Conservation (phyloP, 345 rosid species). For the Rhodamnia rubescens region DNA sequence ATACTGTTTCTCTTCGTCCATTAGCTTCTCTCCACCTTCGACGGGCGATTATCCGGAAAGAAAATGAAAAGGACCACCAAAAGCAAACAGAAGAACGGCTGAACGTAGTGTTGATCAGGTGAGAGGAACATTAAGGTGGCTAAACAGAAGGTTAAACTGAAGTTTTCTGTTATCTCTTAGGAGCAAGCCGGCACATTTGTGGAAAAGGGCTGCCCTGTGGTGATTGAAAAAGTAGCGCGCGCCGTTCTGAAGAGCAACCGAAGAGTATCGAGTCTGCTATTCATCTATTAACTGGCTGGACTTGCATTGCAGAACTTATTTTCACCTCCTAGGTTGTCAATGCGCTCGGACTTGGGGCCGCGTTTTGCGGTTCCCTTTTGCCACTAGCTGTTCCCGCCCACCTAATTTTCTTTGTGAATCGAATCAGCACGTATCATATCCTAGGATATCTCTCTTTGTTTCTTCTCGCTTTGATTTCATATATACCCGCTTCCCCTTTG, state of each 20-base stretch:
- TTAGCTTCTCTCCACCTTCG: not conserved
- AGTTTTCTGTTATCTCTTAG: not conserved
- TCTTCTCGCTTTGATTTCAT: too few species aligned
- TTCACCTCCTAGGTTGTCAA: too few species aligned
- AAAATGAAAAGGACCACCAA: not conserved
- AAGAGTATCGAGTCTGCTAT: not conserved
- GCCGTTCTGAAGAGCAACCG: not conserved
- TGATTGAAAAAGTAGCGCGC: not conserved
- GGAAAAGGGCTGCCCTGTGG: not conserved
- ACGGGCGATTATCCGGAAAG: not conserved
- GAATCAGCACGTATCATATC: too few species aligned
- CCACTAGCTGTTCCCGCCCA: too few species aligned
- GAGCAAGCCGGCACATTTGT: not conserved
- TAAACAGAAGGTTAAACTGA: not conserved
- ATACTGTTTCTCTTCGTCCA: too few species aligned
- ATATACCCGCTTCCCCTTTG: too few species aligned
- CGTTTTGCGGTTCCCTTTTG: too few species aligned
- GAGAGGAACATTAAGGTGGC: not conserved
- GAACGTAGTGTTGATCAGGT: not conserved
- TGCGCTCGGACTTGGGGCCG: too few species aligned
- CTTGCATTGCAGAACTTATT: too few species aligned
- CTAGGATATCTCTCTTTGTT: too few species aligned
- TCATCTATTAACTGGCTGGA: too few species aligned
- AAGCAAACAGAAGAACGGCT: not conserved
- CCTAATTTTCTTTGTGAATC: too few species aligned